Percentiles rank a stretch among this genome's conserved stretches.
These are phyloP conservation scores for Leucogyrophana mollusca DNA, from an alignment of 768 basidiomycete species.

Conservation along the genomic window DNA sequence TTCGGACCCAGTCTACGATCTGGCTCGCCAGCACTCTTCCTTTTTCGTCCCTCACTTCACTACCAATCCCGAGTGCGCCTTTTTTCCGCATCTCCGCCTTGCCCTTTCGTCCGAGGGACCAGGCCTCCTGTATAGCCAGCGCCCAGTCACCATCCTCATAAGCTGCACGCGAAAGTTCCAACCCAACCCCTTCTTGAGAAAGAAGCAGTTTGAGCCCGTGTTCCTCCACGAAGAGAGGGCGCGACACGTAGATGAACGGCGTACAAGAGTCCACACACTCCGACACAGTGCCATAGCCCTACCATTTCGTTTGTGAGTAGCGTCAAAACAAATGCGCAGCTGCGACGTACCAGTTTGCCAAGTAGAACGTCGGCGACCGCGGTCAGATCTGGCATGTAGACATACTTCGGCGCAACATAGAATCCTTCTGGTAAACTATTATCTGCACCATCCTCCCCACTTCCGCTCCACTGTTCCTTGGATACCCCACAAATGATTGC, in stretches of 20 bases:
- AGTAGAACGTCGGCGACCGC: slow-evolving; percentile 72
- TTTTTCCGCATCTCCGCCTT: slow-evolving; percentile 48
- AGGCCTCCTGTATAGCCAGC: slow-evolving; percentile 55
- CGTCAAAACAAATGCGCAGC: too few relatives aligned
- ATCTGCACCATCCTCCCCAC: slow-evolving; percentile 16
- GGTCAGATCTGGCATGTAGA: slow-evolving; percentile 83
- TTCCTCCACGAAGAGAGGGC: slow-evolving; percentile 81
- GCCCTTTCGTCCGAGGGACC: slow-evolving; percentile 41
- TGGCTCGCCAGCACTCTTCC: slow-evolving; percentile 45
- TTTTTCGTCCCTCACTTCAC: slow-evolving; percentile 40
- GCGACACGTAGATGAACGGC: slow-evolving; percentile 77
- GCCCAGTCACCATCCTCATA: slow-evolving; percentile 82
- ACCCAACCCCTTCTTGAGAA: slow-evolving; percentile 60
- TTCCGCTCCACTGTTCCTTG: slow-evolving; percentile 49
- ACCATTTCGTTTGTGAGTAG: too few relatives aligned
- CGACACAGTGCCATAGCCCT: slow-evolving; percentile 83
- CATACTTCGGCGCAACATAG: slow-evolving; percentile 71
- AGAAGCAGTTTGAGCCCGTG: slow-evolving; percentile 70
- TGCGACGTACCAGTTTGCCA: slow-evolving; percentile 66
- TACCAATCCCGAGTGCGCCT: slow-evolving; percentile 35
- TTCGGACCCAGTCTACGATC: slow-evolving; percentile 50
- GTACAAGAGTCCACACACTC: slow-evolving; percentile 77
- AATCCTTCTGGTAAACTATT: slow-evolving; percentile 61
- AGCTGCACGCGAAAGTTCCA: slow-evolving; percentile 60
- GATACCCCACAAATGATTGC: slow-evolving; percentile 77